phyloP scores from a whole-genome alignment of 441 rosid genomes.

The Dalechampia spathulata region DNA sequence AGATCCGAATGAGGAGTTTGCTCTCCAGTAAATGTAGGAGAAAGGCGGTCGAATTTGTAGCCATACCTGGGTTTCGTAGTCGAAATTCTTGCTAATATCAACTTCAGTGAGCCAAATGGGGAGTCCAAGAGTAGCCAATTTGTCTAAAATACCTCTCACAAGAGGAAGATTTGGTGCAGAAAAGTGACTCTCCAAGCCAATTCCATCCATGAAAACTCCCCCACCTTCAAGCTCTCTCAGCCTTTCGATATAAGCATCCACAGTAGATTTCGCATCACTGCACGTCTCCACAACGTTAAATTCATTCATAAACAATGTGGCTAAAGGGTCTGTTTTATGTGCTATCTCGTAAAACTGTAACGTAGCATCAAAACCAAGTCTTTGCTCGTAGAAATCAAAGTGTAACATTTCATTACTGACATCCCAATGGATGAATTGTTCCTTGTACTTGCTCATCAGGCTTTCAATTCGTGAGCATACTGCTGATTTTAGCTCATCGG shows the following conservation, averaged over 20 bases:
- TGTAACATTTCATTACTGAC: constrained; percentile 94
- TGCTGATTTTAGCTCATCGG: constrained; percentile 37
- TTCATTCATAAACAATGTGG: constrained; percentile 70
- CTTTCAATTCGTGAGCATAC: constrained; percentile 51
- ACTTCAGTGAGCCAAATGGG: constrained; percentile 92
- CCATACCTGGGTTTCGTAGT: constrained; percentile 42
- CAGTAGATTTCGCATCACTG: constrained; percentile 55
- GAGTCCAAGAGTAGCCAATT: constrained; percentile 50
- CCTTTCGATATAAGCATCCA: constrained; percentile 47
- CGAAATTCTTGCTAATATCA: constrained; percentile 45
- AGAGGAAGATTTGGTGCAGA: constrained; percentile 52
- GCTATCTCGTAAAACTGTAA: constrained; percentile 47
- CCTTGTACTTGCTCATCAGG: constrained; percentile 66
- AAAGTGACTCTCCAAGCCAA: constrained; percentile 76
- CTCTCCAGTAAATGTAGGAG: background rate
- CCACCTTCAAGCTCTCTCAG: constrained; percentile 43
- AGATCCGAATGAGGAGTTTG: no score
- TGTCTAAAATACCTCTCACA: constrained; percentile 63
- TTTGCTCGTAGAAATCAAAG: constrained; percentile 60
- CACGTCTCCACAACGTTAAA: constrained; percentile 79
- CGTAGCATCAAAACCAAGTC: constrained; percentile 58
- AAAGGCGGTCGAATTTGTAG: background rate
- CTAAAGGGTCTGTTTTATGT: constrained; percentile 47
- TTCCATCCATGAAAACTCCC: constrained; percentile 52
- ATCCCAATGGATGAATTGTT: constrained; percentile 76